Percentiles rank a stretch among this genome's conserved stretches.
These are phyloP conservation scores for Batkoa obscura DNA, from an alignment of 371 early-diverging fungal species.

Conservation along the genomic window DNA sequence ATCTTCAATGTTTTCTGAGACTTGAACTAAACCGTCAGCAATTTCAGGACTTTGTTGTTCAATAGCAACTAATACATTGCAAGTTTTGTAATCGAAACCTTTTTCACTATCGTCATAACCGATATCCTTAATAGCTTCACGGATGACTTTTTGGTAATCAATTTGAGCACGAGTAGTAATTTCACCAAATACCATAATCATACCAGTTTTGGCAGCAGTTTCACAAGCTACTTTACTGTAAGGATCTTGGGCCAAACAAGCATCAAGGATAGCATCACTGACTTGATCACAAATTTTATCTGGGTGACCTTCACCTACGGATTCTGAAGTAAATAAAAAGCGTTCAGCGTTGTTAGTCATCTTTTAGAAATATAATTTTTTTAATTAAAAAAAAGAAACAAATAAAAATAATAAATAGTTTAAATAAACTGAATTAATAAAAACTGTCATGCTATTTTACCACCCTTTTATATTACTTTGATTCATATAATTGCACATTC, in stretches of 20 bases:
- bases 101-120: slow-evolving; percentile 95
- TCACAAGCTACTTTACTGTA: slow-evolving; percentile 98
- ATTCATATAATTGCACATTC: too few relatives aligned
- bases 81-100: slow-evolving; percentile 99
- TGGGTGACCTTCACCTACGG: slow-evolving; percentile 98
- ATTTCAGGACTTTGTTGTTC: slow-evolving; percentile 99
- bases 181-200: slow-evolving; percentile 99
- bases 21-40: slow-evolving; percentile 84
- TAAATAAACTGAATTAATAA: too few relatives aligned
- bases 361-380: not conserved
- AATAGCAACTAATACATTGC: slow-evolving; percentile 96
- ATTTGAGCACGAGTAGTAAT: slow-evolving; percentile 94
- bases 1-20: slow-evolving; percentile 77
- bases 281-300: slow-evolving; percentile 99
- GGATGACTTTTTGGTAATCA: slow-evolving; percentile 96
- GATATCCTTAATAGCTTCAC: slow-evolving; percentile 92
- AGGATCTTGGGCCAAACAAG: slow-evolving; percentile 87
- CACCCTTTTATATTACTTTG: too few relatives aligned
- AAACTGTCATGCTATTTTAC: too few relatives aligned
- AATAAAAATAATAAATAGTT: too few relatives aligned
- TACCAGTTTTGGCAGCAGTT: slow-evolving; percentile 97
- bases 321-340: slow-evolving; percentile 98
- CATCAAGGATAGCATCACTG: slow-evolving; percentile 97
- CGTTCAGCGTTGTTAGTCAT: slow-evolving; percentile 16
- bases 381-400: too few relatives aligned